phyloP scores from a whole-genome alignment of 306 rosid genomes.

The Quercus mongolica region DNA sequence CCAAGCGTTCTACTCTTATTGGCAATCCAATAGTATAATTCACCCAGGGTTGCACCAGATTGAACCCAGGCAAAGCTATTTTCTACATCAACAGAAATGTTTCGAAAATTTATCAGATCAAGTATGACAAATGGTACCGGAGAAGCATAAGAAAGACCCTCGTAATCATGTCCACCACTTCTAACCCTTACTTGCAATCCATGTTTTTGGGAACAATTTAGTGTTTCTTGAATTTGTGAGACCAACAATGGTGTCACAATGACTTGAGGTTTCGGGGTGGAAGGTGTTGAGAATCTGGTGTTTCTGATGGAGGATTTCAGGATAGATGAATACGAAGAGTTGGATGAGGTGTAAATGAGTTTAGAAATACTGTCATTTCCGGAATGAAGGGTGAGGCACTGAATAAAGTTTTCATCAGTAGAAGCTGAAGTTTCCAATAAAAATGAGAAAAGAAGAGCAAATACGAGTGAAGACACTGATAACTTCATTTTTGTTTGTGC shows the following conservation, averaged over 20 bases:
- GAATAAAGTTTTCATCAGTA: slow-evolving; percentile 15
- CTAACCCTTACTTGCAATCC: slow-evolving; percentile 6
- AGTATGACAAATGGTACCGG: background rate
- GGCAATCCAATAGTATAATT: slow-evolving; percentile 14
- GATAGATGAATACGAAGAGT: background rate
- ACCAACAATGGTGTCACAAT: slow-evolving; percentile 8
- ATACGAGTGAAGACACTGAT: background rate
- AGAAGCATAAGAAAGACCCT: slow-evolving; percentile 26
- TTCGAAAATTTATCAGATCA: slow-evolving; percentile 8
- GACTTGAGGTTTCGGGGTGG: slow-evolving; percentile 9
- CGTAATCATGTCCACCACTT: slow-evolving; percentile 27
- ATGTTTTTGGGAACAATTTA: background rate
- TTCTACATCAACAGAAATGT: background rate
- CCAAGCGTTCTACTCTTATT: slow-evolving; percentile 12
- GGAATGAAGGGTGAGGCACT: slow-evolving; percentile 8
- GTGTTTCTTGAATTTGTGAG: slow-evolving; percentile 7
- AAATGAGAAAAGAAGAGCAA: background rate
- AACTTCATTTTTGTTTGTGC: slow-evolving; percentile 9
- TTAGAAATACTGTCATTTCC: background rate
- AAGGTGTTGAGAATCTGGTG: background rate
- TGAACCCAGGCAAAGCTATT: slow-evolving; percentile 8
- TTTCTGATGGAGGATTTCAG: slow-evolving; percentile 9
- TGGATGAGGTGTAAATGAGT: slow-evolving; percentile 1
- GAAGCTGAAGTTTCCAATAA: slow-evolving; percentile 6
- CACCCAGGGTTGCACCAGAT: slow-evolving; percentile 17